phyloP scores from a whole-genome alignment of 768 basidiomycete species.

The Tulasnella sp. region DNA sequence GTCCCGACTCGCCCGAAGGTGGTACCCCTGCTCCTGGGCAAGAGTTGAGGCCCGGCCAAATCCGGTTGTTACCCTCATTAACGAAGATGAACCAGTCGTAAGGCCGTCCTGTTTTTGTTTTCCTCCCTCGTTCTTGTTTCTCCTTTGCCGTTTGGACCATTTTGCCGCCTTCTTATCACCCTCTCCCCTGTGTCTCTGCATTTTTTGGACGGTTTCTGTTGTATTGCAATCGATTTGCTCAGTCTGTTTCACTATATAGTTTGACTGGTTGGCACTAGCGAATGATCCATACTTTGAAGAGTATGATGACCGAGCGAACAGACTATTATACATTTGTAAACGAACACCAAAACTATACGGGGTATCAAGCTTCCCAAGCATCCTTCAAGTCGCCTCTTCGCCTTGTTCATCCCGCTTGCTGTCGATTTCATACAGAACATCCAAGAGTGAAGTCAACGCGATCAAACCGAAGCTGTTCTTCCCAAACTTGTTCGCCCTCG shows the following conservation, averaged over 20 bases:
- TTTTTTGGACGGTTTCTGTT: not conserved
- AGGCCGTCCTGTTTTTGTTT: not conserved
- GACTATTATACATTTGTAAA: too few species aligned
- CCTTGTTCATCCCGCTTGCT: not conserved
- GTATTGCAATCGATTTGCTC: not conserved
- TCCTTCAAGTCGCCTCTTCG: too few species aligned
- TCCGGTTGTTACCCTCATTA: not conserved
- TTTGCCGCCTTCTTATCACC: not conserved
- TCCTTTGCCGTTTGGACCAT: not conserved
- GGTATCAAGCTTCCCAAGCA: too few species aligned
- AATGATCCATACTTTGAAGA: too few species aligned
- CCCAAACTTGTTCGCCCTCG: constrained; percentile 21
- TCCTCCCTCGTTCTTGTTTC: too few species aligned
- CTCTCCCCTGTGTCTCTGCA: not conserved
- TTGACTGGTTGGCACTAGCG: too few species aligned
- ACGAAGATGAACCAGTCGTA: not conserved
- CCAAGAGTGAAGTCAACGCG: constrained; percentile 45
- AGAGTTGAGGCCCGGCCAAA: not conserved
- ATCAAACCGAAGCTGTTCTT: constrained; percentile 57
- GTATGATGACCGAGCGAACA: too few species aligned
- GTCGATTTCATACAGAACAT: constrained; percentile 35
- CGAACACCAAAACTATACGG: too few species aligned
- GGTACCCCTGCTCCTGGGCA: not conserved
- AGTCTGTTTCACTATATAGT: too few species aligned
- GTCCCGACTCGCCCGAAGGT: not conserved